Evolutionary conservation across 1,139 yeast species (phyloP), one percentile per base, ranked within the genome.

Genomic region (Yamadazyma sp.): DNA sequence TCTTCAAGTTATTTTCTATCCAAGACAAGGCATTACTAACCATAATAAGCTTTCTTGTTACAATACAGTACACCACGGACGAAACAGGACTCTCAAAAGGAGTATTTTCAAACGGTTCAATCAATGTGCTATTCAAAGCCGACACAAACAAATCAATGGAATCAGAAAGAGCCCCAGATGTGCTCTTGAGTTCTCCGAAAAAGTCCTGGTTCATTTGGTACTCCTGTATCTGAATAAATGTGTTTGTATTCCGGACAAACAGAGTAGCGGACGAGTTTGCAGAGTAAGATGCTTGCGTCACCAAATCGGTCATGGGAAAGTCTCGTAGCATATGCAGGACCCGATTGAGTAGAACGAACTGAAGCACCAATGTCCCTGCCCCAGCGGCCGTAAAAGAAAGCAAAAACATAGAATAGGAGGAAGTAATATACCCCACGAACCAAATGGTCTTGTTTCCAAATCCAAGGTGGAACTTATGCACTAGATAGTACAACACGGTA

Each of bases 1-100:
- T 62, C 12, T 76, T 67, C 2, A 90, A 72, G 47, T 86, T 70
- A 24, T 80, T 66, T 49, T 84, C 72, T 2, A 90, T 64, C 97
- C 97, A 92, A 1, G 81, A 73, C 38, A 90, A 59, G 0, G 95
- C 97, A 17, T 71, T 55, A 47, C 86, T 86, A 0, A 89, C 64
- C 24, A 73, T 70, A 3, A 70, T 67, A 6, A 90, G 57, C 54
- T 90, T 92, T 39, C 82, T 69, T 11, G 89, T 94, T 29, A 92
- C 67, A 1, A 86, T 78, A 62, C 98, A 92, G 35, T 82, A 80
- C 5, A 89, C 85, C 1, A 89, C 79, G 0, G 80, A 64, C 25
- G 63, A 74, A 50, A 90, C 70, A 0, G 95, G 86, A 1, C 55
- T 54, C 33, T 80, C 76, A 12, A 92, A 65, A 0, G 86, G 77